Base-by-base conservation (phyloP, 176 grass and related monocot species). In the Zea luxurians region DNA sequence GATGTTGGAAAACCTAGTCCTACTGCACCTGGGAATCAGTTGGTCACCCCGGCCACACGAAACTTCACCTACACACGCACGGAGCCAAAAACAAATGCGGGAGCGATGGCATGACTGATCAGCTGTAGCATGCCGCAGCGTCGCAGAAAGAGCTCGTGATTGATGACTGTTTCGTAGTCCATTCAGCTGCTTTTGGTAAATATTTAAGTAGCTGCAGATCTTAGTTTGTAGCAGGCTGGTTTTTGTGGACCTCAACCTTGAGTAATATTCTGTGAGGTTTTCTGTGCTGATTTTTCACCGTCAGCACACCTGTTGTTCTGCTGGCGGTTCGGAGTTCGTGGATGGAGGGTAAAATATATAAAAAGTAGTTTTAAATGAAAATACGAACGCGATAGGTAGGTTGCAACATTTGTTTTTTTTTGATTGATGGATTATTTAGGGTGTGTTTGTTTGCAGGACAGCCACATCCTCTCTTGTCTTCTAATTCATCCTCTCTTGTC, bases 21-120 rank as follows among this genome's bases (percentile, higher is more conserved):
- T 64, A 71, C 61, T 66, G 70, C 80, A 74, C 48, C 62, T 46
- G 77, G 68, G 42, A 83, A 73, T 77, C 73, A 75, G 62, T 40
- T 52, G 53, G 53, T 75, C 65, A 41, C 66, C 43, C 81, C 69
- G 17, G 20, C 68, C 21, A n/a, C 60, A 15, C 78, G 92, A 64
- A 95, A 84, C 79, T 91, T 95, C 81, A 91, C 89, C 66, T 95
- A 92, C 81, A 91, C 89, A 27, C 86, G 92, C 37, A 74, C 59
- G 18, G 84, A 91, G 37, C 72, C 71, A 63, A 87, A 91, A 68
- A 64, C 83, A 57, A 82, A 82, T 57, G 81, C 57, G 10, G 85
- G 73, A 55, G 78, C 87, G 13, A 78, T 76, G 37, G 70, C 71
- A 18, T 89, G 87, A 89, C 67, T 50, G 45, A 46, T 68, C 66